Base-by-base conservation (phyloP, 257 asterid species). In the Plantago ovata region DNA sequence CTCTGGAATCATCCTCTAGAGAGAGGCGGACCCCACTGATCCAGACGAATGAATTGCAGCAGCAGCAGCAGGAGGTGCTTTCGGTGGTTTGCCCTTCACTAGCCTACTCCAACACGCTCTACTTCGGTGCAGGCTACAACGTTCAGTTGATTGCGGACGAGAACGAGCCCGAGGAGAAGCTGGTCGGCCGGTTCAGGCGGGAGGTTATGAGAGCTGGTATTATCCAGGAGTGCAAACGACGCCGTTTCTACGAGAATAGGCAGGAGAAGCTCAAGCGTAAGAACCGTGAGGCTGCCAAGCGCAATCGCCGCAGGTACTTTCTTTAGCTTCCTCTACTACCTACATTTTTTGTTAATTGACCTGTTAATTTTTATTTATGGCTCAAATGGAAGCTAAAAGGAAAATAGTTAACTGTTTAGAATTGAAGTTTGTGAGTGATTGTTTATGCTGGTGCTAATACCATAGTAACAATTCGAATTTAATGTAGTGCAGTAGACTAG, bases 201-300 rank as follows among this genome's bases (percentile, higher is more conserved):
- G 98, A 92, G 78, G 96, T 92, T 7, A 81, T 85, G 92, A 78
- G 79, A 50, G 90, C 94, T 54, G 98, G 98, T 15, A 79, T 92
- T 56, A 84, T 92, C 23, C 95, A 92, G 70, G 98, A 92, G 69
- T 74, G 83, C 64, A 84, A 72, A 68, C 85, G 98, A 50, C 84
- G 97, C 43, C 71, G 94, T 36, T 92, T 16, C 58, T 77, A 71
- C 10, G 97, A 92, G 88, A 88, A 79, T 63, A 77, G 75, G 62
- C 98, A 92, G 75, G 98, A 85, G 1, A 77, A 85, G 82, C 68
- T 77, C 74, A 92, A 92, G 70, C 83, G 97, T 61, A 85, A 62
- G 70, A 0, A 85, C 0, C 96, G 96, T 8, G 98, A 92, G 15
- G 95, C 98, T 23, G 95, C 95, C 6, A 73, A 67, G 71, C 95